A percentile compares a stretch with the other conserved stretches of the same genome.
These are phyloP conservation scores for Paralagenidium karlingii DNA, from an alignment of 352 stramenopile genomes.

Conservation along the genomic window DNA sequence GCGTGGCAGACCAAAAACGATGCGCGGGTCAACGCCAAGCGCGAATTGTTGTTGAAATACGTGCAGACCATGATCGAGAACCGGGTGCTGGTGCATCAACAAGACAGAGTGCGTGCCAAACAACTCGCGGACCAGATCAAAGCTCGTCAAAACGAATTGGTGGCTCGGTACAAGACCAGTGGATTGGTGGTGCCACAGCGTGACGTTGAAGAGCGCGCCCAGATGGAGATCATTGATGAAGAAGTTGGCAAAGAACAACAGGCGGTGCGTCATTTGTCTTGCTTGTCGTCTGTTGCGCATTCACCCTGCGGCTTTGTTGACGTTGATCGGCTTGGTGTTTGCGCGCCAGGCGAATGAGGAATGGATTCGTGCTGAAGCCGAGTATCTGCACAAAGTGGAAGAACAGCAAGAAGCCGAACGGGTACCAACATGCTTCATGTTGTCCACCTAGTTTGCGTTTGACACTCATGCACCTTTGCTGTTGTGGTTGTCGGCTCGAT, in stretches of 20 bases:
- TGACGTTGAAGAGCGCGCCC: conserved; percentile 35
- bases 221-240: conserved; percentile 32
- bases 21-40: too few relatives aligned
- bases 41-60: too few relatives aligned
- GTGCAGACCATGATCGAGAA: conserved; percentile 1
- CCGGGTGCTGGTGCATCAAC: not conserved
- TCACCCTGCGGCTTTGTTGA: not conserved
- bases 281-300: not conserved
- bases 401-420: conserved; percentile 24
- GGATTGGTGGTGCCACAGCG: conserved; percentile 20
- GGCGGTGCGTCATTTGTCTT: conserved; percentile 9
- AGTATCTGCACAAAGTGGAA: conserved; percentile 35
- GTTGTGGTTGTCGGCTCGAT: not conserved
- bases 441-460: not conserved
- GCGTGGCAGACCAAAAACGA: too few relatives aligned
- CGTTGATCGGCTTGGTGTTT: too few relatives aligned
- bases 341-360: conserved; percentile 33
- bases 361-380: conserved; percentile 32
- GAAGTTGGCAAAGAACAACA: conserved; percentile 30
- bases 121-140: conserved; percentile 19
- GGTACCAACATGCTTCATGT: conserved; percentile 15
- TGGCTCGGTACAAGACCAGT: conserved; percentile 28
- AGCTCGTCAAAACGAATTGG: conserved; percentile 20
- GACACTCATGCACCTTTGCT: not conserved
- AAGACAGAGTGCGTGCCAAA: conserved; percentile 2